These are phyloP conservation scores for Penicillium sp. DNA, from an alignment of 2,329 filamentous ascomycete genomes.

Conservation along the genomic window DNA sequence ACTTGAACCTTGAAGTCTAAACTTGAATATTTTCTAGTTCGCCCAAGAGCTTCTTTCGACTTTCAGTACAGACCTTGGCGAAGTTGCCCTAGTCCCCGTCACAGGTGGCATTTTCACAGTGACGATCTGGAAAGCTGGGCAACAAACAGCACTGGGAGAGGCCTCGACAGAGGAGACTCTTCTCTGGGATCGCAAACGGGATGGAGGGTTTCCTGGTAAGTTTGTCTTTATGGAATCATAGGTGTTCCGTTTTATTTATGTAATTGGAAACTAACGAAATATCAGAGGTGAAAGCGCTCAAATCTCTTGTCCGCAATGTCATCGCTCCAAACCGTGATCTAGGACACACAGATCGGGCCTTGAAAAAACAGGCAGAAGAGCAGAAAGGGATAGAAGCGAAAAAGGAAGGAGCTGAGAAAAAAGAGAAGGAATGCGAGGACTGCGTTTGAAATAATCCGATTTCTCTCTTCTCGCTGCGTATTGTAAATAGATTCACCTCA, in stretches of 20 bases:
- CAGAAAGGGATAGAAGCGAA: conserved; percentile 19
- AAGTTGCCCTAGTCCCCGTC: conserved; percentile 82
- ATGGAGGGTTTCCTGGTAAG: conserved; percentile 83
- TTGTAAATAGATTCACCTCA: neutral
- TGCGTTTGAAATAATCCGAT: conserved; percentile 10
- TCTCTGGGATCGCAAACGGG: conserved; percentile 84
- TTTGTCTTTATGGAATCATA: neutral
- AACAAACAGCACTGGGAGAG: conserved; percentile 14
- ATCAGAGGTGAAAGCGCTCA: conserved; percentile 82
- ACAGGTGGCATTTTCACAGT: conserved; percentile 86
- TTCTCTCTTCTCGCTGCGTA: neutral
- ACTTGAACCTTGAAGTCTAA: too few relatives aligned
- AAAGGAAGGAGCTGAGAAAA: conserved; percentile 6
- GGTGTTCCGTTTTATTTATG: conserved; percentile 5
- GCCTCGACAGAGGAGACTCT: conserved; percentile 54
- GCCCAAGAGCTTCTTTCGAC: conserved; percentile 95
- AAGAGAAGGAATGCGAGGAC: conserved; percentile 25
- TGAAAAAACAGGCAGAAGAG: conserved; percentile 47
- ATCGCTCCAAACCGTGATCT: conserved; percentile 78
- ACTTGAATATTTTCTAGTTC: conserved; percentile 58
- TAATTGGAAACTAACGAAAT: neutral
- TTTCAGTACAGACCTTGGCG: conserved; percentile 80
- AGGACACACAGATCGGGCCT: conserved; percentile 74
- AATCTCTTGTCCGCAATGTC: conserved; percentile 79
- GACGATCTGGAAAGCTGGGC: conserved; percentile 55